A percentile compares a stretch with the other conserved stretches of the same genome.
These are phyloP conservation scores for Phoma sp. DNA, from an alignment of 2,329 filamentous ascomycete species.

Conservation along the genomic window DNA sequence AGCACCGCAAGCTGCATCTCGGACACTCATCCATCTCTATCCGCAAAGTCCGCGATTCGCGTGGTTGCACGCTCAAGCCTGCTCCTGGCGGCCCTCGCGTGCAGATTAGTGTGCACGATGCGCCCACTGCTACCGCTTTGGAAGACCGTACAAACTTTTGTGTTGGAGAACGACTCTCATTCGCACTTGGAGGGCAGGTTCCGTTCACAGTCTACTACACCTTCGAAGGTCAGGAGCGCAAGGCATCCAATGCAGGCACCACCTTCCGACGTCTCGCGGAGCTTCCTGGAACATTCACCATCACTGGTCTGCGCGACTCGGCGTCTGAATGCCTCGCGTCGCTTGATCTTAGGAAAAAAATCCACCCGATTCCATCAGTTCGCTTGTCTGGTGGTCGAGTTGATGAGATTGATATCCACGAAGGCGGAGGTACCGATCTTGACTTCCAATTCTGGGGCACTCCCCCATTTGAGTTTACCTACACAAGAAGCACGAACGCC, in stretches of 20 bases:
- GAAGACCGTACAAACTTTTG: slow-evolving; percentile 89
- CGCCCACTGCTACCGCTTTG: slow-evolving; percentile 86
- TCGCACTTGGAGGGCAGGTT: slow-evolving; percentile 86
- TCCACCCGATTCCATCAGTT: slow-evolving; percentile 92
- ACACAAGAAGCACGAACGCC: slow-evolving; percentile 89
- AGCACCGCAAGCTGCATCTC: slow-evolving; percentile 81
- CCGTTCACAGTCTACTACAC: slow-evolving; percentile 94
- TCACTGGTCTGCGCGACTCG: slow-evolving; percentile 86
- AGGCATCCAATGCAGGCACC: slow-evolving; percentile 79
- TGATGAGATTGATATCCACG: slow-evolving; percentile 89
- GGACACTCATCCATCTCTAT: slow-evolving; percentile 91
- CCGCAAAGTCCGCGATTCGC: slow-evolving; percentile 84
- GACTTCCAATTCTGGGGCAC: slow-evolving; percentile 95
- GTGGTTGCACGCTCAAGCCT: slow-evolving; percentile 83
- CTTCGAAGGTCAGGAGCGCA: slow-evolving; percentile 80
- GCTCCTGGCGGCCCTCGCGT: slow-evolving; percentile 73
- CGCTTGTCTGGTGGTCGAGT: slow-evolving; percentile 85
- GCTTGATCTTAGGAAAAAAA: slow-evolving; percentile 79
- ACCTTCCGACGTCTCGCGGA: slow-evolving; percentile 94
- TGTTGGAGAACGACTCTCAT: slow-evolving; percentile 92
- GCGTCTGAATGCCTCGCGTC: slow-evolving; percentile 86
- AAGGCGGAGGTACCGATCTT: slow-evolving; percentile 93
- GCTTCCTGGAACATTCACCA: slow-evolving; percentile 84
- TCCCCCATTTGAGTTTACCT: slow-evolving; percentile 97
- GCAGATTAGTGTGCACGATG: slow-evolving; percentile 90